Percentiles rank a stretch among this genome's conserved stretches.
Evolutionary conservation across 768 basidiomycete genomes (phyloP).

Genomic region (Termitomyces sp.): DNA sequence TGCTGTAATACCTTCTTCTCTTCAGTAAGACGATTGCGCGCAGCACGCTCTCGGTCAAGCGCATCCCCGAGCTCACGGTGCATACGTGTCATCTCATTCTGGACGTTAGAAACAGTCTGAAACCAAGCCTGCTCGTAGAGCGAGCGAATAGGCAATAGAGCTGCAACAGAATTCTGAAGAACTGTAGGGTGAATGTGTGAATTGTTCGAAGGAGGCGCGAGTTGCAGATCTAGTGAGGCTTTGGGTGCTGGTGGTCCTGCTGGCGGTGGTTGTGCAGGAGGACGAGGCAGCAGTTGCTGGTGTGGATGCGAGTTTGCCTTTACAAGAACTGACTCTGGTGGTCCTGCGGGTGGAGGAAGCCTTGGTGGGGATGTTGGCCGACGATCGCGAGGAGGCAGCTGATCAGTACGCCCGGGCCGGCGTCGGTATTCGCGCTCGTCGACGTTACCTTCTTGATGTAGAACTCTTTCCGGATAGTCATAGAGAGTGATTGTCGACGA

Average conservation of each 20-base stretch:
- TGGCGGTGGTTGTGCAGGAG: background rate
- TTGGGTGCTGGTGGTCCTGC: background rate
- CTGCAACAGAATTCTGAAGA: slow-evolving; percentile 5
- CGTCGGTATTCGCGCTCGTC: background rate
- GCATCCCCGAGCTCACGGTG: slow-evolving; percentile 10
- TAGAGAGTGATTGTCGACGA: background rate
- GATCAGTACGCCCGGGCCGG: background rate
- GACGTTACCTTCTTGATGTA: background rate
- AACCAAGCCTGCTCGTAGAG: slow-evolving; percentile 19
- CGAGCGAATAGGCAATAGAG: slow-evolving; percentile 13
- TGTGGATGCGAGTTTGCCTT: background rate
- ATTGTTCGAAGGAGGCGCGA: background rate
- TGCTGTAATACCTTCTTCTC: slow-evolving; percentile 6
- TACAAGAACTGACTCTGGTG: background rate
- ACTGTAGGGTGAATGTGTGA: slow-evolving; percentile 6
- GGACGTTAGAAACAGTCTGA: slow-evolving; percentile 15
- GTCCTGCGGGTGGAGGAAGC: background rate
- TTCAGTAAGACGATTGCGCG: background rate
- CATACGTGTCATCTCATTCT: slow-evolving; percentile 17
- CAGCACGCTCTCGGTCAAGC: slow-evolving; percentile 6
- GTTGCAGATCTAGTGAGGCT: background rate
- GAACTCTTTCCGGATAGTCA: background rate
- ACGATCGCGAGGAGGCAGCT: background rate
- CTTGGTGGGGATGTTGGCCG: background rate
- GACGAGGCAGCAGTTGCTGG: background rate